Conservation (phyloP, 371 early-diverging fungal species). For the Mortierella sp. region DNA sequence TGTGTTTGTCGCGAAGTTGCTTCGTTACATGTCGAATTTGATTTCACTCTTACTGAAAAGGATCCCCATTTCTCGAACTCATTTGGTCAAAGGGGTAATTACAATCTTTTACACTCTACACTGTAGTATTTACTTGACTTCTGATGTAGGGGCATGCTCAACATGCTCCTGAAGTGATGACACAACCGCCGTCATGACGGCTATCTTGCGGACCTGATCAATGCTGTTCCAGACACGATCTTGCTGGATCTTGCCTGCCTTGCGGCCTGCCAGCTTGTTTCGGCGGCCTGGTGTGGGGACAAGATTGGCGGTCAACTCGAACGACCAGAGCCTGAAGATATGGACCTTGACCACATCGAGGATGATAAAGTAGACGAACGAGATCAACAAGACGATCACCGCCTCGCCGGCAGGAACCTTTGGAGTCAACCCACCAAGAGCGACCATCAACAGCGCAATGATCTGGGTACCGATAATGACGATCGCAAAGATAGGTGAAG, state of each 20-base stretch:
- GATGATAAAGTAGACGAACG: conserved; percentile 71
- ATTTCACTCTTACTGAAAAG: too few species aligned
- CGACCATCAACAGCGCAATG: conserved; percentile 88
- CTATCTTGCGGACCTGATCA: conserved; percentile 39
- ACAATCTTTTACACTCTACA: too few species aligned
- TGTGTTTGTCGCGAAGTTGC: too few species aligned
- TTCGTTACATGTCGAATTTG: too few species aligned
- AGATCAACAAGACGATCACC: conserved; percentile 60
- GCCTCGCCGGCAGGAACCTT: conserved; percentile 66
- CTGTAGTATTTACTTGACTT: too few species aligned
- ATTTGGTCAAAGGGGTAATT: too few species aligned
- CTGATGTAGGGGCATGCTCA: too few species aligned
- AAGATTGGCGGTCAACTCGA: conserved; percentile 76
- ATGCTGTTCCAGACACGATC: conserved; percentile 45
- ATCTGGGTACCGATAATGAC: conserved; percentile 92
- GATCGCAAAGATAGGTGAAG: conserved; percentile 79
- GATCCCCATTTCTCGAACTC: too few species aligned
- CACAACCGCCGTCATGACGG: conserved; percentile 46
- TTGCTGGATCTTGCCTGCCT: conserved; percentile 56
- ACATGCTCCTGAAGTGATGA: conserved; percentile 37
- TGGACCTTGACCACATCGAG: conserved; percentile 85
- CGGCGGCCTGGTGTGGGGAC: conserved; percentile 73
- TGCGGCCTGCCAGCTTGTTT: conserved; percentile 64
- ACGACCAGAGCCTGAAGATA: conserved; percentile 75
- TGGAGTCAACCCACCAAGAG: conserved; percentile 73